Evolutionary conservation across 352 stramenopile genomes (phyloP), one percentile per base, ranked within the genome.

Genomic region (Aphanomyces astaci): DNA sequence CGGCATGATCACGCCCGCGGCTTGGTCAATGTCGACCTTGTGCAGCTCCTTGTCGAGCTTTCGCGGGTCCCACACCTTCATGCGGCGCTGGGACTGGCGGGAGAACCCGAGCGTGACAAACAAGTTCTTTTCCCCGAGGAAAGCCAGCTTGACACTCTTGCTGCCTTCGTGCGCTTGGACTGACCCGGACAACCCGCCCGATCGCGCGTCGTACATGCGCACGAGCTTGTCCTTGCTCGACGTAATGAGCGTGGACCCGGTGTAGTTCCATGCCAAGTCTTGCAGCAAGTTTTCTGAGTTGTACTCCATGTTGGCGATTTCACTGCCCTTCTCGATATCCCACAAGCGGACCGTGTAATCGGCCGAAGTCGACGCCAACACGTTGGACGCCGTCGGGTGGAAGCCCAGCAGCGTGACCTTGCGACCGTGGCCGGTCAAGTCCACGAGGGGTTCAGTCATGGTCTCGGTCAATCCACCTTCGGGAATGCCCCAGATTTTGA

Each of bases 191-290:
- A 93, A 60, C 45, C 85, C 79, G n/a, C 85, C 88, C 4, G 89
- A 92, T 60, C 97, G 89, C 43, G 90, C 87, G 76, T 99, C 98
- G 48, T 98, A 91, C 49, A 99, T 82, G 65, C 97, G 91, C 43
- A 99, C 84, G 24, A 95, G 82, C 80, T 99, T 99, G 85, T 99
- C 97, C 84, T 99, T 99, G 82, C 93, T 98, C 17, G 93, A 94
- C 7, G 92, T 96, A 9, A 90, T 95, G 60, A 98, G 96, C 33
- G 93, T 85, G 62, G 91, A 96, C 64, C 97, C 97, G 31, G 92
- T 95, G 78, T 92, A 98, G 84, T 97, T 98, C 97, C 97, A 99
- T 15, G 96, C 88, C 65, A 99, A 76, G 78, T 99, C 96, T 74
- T 99, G 96, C 72, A 98, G 96, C 52, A 99, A 72, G 73, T 97